Base-by-base conservation (phyloP, 768 basidiomycete species). In the Agaricus blazei region DNA sequence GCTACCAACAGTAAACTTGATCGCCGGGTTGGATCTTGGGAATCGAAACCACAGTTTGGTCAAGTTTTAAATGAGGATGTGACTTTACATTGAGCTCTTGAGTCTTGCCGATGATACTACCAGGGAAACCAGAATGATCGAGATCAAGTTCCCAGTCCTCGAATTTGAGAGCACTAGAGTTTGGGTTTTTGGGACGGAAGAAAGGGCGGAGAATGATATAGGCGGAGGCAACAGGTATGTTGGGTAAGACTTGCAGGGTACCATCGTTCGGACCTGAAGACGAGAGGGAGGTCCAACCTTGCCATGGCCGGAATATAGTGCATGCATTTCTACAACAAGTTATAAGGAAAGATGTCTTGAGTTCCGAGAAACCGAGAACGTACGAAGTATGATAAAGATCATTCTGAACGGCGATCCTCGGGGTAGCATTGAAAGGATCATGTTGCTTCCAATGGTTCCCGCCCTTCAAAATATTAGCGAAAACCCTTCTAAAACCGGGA, bases 141-240 rank as follows among this genome's bases (percentile, higher is more conserved):
- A 80, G 60, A 64, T 87, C 82, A 8, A 79, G 63, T 15, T 67
- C 66, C 86, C 85, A 87, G 53, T 85, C 77, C 15, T 75, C 71
- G 14, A 73, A 68, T 3, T 69, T 69, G 40, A 83, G 55, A 36
- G 74, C 64, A 14, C 29, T 11, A 4, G 64, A 65, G 1, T 49
- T 24, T 9, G 61, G 31, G 19, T 62, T 53, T 12, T 62, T 59
- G 4, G 73, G 76, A 48, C 71, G 73, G 76, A 89, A 88, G 70
- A 88, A 84, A 0, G 86, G 86, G 8, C 87, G 78, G 0, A 88
- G 73, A 19, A 87, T 70, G 54, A 80, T 68, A 58, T 89, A 88
- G 0, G 85, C 78, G 0, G 82, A 76, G 6, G 82, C 68, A 19
- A 83, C 73, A 0, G 68, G 67, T 45, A 87, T 67, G 65, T 79